These are phyloP conservation scores for Taphrina communis DNA, from an alignment of 1,139 yeast genomes.

Conservation along the genomic window DNA sequence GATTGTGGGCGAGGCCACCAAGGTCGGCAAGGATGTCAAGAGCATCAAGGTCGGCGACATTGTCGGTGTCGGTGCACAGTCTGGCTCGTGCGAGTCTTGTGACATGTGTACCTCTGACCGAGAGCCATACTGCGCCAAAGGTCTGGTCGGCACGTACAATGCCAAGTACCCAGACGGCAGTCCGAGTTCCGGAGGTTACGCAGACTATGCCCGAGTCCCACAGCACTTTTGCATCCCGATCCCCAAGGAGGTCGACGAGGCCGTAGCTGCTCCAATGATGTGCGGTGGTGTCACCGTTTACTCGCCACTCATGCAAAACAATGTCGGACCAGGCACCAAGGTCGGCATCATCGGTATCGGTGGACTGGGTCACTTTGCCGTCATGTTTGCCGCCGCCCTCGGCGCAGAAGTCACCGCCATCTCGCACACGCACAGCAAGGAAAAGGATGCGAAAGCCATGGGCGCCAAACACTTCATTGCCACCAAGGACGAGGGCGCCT, in stretches of 20 bases:
- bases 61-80: constrained; percentile 68
- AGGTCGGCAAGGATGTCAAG: constrained; percentile 59
- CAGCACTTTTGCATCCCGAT: constrained; percentile 62
- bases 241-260: constrained; percentile 60
- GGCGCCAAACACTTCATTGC: constrained; percentile 59
- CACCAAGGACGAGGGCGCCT: constrained; percentile 55
- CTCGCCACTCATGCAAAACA: constrained; percentile 62
- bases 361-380: constrained; percentile 64
- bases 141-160: constrained; percentile 55
- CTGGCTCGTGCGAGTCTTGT: constrained; percentile 60
- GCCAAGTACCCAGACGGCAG: constrained; percentile 47
- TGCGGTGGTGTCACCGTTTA: constrained; percentile 72
- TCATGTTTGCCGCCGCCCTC: constrained; percentile 60
- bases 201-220: constrained; percentile 63
- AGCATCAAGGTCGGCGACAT: constrained; percentile 61
- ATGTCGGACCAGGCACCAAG: constrained; percentile 57
- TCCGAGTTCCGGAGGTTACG: constrained; percentile 64
- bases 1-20: constrained; percentile 62
- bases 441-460: constrained; percentile 56
- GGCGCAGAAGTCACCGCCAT: constrained; percentile 61
- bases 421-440: constrained; percentile 57
- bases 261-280: constrained; percentile 66
- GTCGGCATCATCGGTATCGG: constrained; percentile 64
- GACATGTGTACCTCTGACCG: constrained; percentile 56
- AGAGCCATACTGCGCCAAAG: constrained; percentile 60